Conservation (phyloP, 2,329 filamentous ascomycete genomes). For the Fusarium sp. region DNA sequence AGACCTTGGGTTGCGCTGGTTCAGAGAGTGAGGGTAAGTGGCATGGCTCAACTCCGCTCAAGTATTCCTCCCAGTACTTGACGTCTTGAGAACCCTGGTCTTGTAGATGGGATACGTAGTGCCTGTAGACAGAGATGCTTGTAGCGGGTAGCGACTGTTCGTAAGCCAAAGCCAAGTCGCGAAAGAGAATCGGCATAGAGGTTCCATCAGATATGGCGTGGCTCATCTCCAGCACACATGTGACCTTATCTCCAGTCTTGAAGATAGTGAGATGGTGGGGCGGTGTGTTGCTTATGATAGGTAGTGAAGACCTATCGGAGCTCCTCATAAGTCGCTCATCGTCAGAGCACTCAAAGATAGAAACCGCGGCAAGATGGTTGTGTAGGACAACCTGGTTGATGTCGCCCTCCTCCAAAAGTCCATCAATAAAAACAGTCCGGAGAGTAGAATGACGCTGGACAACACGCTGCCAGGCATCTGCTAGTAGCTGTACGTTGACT, state of each 20-base stretch:
- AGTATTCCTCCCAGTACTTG: slow-evolving; percentile 29
- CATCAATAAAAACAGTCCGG: slow-evolving; percentile 40
- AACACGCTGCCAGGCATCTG: slow-evolving; percentile 38
- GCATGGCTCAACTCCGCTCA: slow-evolving; percentile 14
- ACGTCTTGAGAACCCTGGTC: background rate
- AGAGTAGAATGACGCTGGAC: slow-evolving; percentile 41
- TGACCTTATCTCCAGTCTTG: background rate
- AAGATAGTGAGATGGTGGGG: slow-evolving; percentile 37
- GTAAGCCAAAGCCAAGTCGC: slow-evolving; percentile 34
- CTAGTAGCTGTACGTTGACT: slow-evolving; percentile 18
- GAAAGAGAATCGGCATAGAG: slow-evolving; percentile 38
- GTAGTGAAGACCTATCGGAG: background rate
- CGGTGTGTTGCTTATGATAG: background rate
- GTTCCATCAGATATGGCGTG: slow-evolving; percentile 40
- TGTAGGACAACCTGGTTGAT: slow-evolving; percentile 43
- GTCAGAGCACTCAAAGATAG: slow-evolving; percentile 1
- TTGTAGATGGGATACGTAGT: slow-evolving; percentile 32
- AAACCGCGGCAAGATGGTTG: background rate
- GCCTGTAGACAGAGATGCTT: slow-evolving; percentile 18
- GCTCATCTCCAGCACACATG: slow-evolving; percentile 40
- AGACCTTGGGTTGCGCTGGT: background rate
- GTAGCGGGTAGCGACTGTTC: slow-evolving; percentile 1
- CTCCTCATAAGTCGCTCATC: background rate
- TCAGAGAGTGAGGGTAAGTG: background rate
- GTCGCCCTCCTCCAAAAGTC: slow-evolving; percentile 7